These are phyloP conservation scores for Clarkia xantiana DNA, from an alignment of 345 rosid genomes.

Conservation along the genomic window DNA sequence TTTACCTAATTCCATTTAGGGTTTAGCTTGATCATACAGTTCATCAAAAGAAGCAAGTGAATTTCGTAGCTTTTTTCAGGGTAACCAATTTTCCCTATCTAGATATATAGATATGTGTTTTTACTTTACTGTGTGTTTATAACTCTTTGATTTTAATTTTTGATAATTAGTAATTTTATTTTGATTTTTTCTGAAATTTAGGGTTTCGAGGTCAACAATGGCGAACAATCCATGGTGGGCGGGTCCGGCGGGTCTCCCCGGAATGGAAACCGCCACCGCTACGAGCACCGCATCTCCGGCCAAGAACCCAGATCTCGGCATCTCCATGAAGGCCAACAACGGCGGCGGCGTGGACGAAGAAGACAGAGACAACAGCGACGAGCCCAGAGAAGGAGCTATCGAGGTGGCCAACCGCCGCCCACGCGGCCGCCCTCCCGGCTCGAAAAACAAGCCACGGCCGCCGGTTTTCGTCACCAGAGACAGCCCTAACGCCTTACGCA, in stretches of 20 bases:
- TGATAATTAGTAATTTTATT: not conserved
- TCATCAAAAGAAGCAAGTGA: no score
- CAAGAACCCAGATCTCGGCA: slow-evolving; percentile 20
- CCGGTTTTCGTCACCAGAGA: slow-evolving; percentile 46
- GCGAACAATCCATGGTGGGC: slow-evolving; percentile 56
- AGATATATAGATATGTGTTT: no score
- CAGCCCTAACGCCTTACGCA: slow-evolving; percentile 50
- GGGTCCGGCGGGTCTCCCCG: slow-evolving; percentile 32
- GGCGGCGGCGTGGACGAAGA: slow-evolving; percentile 21
- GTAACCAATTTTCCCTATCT: no score
- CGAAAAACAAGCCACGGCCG: slow-evolving; percentile 45
- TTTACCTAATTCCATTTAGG: no score
- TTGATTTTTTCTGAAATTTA: not conserved
- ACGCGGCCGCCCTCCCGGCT: slow-evolving; percentile 43
- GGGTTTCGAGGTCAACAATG: slow-evolving; percentile 19
- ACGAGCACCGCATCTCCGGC: slow-evolving; percentile 18
- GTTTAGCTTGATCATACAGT: no score
- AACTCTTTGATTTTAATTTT: not conserved
- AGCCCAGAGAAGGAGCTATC: slow-evolving; percentile 36
- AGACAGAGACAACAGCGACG: slow-evolving; percentile 31
- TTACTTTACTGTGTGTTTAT: no score
- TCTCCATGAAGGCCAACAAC: slow-evolving; percentile 15
- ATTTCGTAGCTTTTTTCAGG: no score
- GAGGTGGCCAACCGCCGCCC: slow-evolving; percentile 30
- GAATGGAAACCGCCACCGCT: slow-evolving; percentile 18